These are phyloP conservation scores for Saccharomycopsis fibuligera DNA, from an alignment of 805 yeast genomes.

Conservation along the genomic window DNA sequence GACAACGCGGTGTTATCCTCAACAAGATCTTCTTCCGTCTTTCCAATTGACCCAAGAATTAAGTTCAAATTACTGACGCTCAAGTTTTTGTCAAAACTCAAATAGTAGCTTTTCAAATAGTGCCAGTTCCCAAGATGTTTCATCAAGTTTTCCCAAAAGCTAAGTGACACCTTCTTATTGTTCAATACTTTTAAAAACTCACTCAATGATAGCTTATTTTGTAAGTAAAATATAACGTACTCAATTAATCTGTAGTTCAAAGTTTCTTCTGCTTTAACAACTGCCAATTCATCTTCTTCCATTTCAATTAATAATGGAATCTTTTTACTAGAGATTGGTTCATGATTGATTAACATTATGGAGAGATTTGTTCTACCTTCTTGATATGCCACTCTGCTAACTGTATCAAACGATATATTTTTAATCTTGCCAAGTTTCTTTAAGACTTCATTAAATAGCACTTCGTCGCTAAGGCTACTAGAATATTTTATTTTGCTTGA, in stretches of 20 bases:
- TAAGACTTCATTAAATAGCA: constrained; percentile 44
- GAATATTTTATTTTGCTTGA: constrained; percentile 56
- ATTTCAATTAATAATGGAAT: constrained; percentile 59
- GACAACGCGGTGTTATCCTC: constrained; percentile 28
- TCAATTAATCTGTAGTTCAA: constrained; percentile 55
- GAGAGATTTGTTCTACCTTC: constrained; percentile 78
- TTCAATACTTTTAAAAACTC: constrained; percentile 61
- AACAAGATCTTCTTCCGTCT: constrained; percentile 29
- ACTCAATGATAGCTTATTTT: constrained; percentile 14
- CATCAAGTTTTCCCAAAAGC: constrained; percentile 30
- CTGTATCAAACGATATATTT: constrained; percentile 49
- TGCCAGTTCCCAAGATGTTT: constrained; percentile 12
- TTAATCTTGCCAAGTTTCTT: constrained; percentile 36
- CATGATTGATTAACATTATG: constrained; percentile 58
- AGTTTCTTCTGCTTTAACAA: constrained; percentile 57
- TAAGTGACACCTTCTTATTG: constrained; percentile 36
- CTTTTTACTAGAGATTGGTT: constrained; percentile 55
- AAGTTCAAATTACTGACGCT: constrained; percentile 41
- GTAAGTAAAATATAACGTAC: constrained; percentile 48
- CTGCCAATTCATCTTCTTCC: constrained; percentile 66
- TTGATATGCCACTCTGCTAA: constrained; percentile 61
- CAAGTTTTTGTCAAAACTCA: constrained; percentile 38
- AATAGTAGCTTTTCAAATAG: constrained; percentile 16
- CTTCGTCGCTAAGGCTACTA: constrained; percentile 48
- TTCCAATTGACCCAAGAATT: constrained; percentile 28